Evolutionary conservation across 257 asterid species (phyloP).

Genomic region (Solanum microdontum): DNA sequence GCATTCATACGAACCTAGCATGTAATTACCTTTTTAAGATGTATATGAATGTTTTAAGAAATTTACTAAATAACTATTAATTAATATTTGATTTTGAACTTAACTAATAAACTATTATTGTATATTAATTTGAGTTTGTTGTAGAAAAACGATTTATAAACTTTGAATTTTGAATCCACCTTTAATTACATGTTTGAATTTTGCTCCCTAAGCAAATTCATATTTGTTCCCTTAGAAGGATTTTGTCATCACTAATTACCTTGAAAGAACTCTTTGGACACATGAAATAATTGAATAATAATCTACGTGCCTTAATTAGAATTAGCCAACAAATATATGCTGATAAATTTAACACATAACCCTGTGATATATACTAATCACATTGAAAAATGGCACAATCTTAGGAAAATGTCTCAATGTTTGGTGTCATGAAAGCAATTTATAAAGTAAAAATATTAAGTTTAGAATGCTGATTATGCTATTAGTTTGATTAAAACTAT

Average conservation of each 20-base stretch:
- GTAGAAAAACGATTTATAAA: background rate
- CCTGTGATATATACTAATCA: background rate
- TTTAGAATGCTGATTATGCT: background rate
- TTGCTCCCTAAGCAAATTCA: background rate
- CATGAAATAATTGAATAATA: background rate
- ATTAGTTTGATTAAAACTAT: background rate
- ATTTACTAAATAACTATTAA: background rate
- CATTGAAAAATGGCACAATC: background rate
- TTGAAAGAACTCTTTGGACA: background rate
- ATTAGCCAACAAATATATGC: background rate
- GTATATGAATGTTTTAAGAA: background rate
- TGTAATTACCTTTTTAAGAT: background rate
- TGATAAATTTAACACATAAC: background rate
- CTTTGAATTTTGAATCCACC: background rate
- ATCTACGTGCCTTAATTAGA: background rate
- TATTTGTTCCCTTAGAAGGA: background rate
- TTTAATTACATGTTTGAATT: background rate
- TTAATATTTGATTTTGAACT: background rate
- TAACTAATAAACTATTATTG: background rate
- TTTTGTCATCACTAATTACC: background rate
- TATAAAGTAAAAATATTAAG: background rate
- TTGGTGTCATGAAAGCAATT: constrained; percentile 7
- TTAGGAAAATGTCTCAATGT: constrained; percentile 2
- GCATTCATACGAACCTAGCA: background rate
- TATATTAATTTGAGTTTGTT: background rate